A percentile compares a stretch with the other conserved stretches of the same genome.
Conservation (phyloP, 331 rosid genomes). For the Spiraea crenata region DNA sequence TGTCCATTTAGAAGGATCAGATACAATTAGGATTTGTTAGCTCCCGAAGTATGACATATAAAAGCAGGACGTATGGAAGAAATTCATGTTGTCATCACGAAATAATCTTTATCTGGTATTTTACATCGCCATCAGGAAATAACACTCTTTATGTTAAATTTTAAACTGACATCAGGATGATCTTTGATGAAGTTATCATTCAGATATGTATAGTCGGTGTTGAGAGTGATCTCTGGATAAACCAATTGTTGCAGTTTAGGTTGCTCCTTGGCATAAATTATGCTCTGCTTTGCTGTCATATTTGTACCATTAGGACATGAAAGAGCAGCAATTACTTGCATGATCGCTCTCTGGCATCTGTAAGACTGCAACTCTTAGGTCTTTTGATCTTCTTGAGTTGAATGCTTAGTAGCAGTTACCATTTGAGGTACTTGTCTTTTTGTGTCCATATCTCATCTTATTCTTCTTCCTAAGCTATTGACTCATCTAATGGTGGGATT, state of each 20-base stretch:
- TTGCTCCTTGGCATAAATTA: background rate
- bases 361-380: background rate
- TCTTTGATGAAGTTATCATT: background rate
- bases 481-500: background rate
- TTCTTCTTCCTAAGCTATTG: background rate
- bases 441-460: conserved; percentile 1
- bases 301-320: background rate
- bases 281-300: background rate
- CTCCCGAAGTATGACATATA: background rate
- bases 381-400: background rate
- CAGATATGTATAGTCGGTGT: background rate
- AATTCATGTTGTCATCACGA: background rate
- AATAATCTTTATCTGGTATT: background rate
- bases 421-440: background rate
- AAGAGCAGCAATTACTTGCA: background rate
- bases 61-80: background rate
- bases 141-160: background rate
- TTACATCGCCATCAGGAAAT: background rate
- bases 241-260: background rate
- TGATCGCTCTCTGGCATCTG: conserved; percentile 2
- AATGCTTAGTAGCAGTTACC: background rate
- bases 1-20: conserved; percentile 1
- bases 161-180: background rate
- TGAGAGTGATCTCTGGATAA: background rate
- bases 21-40: background rate